A percentile compares a stretch with the other conserved stretches of the same genome.
Conservation (phyloP, 176 grass and related monocot genomes). For the Triticum turgidum region DNA sequence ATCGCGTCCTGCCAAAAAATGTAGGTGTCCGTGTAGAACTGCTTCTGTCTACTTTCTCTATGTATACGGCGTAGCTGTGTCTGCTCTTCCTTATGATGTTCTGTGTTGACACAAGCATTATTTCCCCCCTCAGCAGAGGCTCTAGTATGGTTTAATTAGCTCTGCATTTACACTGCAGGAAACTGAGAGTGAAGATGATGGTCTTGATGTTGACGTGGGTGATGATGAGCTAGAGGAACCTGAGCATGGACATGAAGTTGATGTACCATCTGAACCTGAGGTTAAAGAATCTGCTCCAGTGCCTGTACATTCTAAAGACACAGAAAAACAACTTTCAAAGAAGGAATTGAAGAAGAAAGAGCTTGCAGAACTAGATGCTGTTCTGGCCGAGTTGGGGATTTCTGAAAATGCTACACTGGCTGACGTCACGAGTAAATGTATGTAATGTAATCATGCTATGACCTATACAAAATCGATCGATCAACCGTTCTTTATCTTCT, state of each 20-base stretch:
- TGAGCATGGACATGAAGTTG: slow-evolving; percentile 55
- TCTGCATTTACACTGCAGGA: slow-evolving; percentile 36
- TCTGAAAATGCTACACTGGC: slow-evolving; percentile 16
- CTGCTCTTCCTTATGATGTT: not conserved
- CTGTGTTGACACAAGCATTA: not conserved
- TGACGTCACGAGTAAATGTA: slow-evolving; percentile 20
- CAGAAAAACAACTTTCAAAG: slow-evolving; percentile 70
- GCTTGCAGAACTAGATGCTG: slow-evolving; percentile 68
- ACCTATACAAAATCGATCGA: not conserved
- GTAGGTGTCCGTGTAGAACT: not conserved
- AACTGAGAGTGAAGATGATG: slow-evolving; percentile 72
- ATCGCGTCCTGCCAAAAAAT: not conserved
- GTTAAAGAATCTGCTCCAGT: slow-evolving; percentile 21
- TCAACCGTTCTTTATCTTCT: not conserved
- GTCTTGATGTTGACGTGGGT: slow-evolving; percentile 48
- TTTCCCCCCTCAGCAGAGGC: too few relatives aligned
- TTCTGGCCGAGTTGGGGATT: slow-evolving; percentile 66
- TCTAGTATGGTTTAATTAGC: not conserved
- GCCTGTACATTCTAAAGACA: slow-evolving; percentile 50
- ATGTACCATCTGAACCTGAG: slow-evolving; percentile 23
- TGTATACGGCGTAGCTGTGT: not conserved
- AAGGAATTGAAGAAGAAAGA: slow-evolving; percentile 79
- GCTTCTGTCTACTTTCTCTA: not conserved
- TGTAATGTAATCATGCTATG: not conserved
- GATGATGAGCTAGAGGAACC: slow-evolving; percentile 49